Evolutionary conservation across 176 grass and related monocot species (phyloP).

Genomic region (barley (Hordeum vulgare)): MorexV3_pseudomolecules_assembly NC_058522.1:413074937-413075436

Average conservation of each 20-base stretch:
- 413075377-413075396: slow-evolving; percentile 18
- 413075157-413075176: slow-evolving; percentile 40
- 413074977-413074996: too few relatives aligned
- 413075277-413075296: slow-evolving; percentile 20
- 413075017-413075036: slow-evolving; percentile 42
- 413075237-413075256: slow-evolving; percentile 29
- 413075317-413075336: slow-evolving; percentile 18
- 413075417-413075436: too few relatives aligned
- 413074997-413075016: slow-evolving; percentile 63
- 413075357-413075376: slow-evolving; percentile 25
- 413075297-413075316: slow-evolving; percentile 11
- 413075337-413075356: slow-evolving; percentile 32
- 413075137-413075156: slow-evolving; percentile 24
- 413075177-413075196: not conserved
- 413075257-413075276: slow-evolving; percentile 41
- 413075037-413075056: slow-evolving; percentile 43
- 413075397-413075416: too few relatives aligned
- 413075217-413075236: not conserved
- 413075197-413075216: not conserved
- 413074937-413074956: too few relatives aligned
- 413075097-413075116: slow-evolving; percentile 33
- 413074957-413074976: too few relatives aligned
- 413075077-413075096: not conserved
- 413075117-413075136: slow-evolving; percentile 23
- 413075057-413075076: slow-evolving; percentile 43